Evolutionary conservation across 2,329 filamentous ascomycete genomes (phyloP).

Genomic region (Aspergillus ustus): DNA sequence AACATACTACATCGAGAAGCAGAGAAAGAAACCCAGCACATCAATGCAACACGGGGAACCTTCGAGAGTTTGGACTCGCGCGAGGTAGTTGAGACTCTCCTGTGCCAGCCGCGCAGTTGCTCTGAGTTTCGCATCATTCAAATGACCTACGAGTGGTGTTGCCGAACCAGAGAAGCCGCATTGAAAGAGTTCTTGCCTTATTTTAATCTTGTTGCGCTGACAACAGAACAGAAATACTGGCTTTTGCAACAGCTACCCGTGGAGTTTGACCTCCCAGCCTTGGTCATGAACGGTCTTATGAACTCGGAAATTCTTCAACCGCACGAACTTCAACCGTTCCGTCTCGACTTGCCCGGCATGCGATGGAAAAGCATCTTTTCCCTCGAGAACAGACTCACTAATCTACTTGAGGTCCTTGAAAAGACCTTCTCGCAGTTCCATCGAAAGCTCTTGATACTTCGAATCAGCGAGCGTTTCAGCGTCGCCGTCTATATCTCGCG

Average conservation of each 20-base stretch:
- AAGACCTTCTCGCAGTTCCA: background rate
- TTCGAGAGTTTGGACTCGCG: background rate
- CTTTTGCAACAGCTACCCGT: background rate
- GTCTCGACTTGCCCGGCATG: background rate
- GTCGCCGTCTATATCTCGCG: slow-evolving; percentile 1
- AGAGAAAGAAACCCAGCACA: background rate
- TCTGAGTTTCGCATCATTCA: slow-evolving; percentile 1
- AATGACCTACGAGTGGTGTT: slow-evolving; percentile 1
- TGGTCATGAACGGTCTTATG: slow-evolving; percentile 2
- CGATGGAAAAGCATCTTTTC: slow-evolving; percentile 1
- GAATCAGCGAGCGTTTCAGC: background rate
- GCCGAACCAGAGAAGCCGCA: background rate
- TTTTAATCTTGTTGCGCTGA: background rate
- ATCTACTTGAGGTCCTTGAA: background rate
- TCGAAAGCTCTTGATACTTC: slow-evolving; percentile 1
- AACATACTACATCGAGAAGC: slow-evolving; percentile 6
- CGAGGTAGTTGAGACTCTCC: background rate
- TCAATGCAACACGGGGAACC: background rate
- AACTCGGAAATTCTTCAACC: background rate
- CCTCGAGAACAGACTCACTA: background rate
- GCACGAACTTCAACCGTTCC: background rate
- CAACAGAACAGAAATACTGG: background rate
- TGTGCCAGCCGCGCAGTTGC: slow-evolving; percentile 1
- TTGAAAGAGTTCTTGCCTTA: background rate
- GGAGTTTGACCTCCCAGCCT: background rate